Base-by-base conservation (phyloP, 371 early-diverging fungal species). In the Circinella umbellata region DNA sequence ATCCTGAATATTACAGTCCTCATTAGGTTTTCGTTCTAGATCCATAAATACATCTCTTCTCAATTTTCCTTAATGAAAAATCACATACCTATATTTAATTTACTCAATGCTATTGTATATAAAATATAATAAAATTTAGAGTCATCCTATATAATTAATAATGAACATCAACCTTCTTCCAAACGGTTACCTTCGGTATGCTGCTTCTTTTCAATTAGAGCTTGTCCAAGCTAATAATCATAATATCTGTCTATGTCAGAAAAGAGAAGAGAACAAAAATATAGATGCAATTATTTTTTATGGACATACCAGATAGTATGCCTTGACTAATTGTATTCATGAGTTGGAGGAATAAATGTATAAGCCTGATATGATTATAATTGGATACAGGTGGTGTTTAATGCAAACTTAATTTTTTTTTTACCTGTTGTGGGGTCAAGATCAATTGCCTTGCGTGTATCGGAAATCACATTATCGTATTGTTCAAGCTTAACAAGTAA, bases 361-460 rank as follows among this genome's bases (percentile, higher is more conserved):
- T 27, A 27, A 27, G 27, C 27, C 2, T 27, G 27, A 27, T 27
- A 27, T 27, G 27, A 2, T 27, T 27, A 27, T 27, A 27, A 27
- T 27, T 27, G 27, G 27, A 27, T 27, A 27, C 2, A 27, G 27
- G 27, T 27, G 1, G 27, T 27, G 27, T 2, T 27, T 27, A 27
- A 27, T 27, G 27, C 27, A 27, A 27, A 27, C 27, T 27, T 27
- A 27, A 27, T 27, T 27, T 27, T 27, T 27, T 27, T 27, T 27
- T 42, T 84, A 87, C 89, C 88, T 62, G 83, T 83, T 17, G 82
- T 80, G 20, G 76, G 68, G 67, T 94, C 90, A 47, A 95, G 69
- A 67, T 93, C 92, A n/a, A 92, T 80, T 5, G 92, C 93, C 51
- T 82, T 80, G 67, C 89, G 81, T 68, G 91, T 91, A 65, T 94